Base-by-base conservation (phyloP, 768 basidiomycete genomes). In the Agrocybe praecox region DNA sequence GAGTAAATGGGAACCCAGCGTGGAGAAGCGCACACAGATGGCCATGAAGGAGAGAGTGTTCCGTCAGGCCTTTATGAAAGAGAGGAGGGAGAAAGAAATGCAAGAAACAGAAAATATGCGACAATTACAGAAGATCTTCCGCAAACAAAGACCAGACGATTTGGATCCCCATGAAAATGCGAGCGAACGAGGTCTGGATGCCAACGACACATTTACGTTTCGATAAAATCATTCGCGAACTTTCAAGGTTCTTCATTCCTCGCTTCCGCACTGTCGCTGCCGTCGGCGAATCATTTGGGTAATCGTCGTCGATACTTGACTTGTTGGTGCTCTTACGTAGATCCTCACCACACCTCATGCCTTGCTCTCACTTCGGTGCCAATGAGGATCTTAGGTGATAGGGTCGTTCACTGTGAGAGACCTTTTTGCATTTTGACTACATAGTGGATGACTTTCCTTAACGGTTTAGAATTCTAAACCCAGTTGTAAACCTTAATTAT, bases 1-100 rank as follows among this genome's bases (percentile, higher is more conserved):
- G 74, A 89, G 88, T 70, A 84, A 77, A 60, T 94, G 88, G 85
- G 76, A 80, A 67, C 87, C 89, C 22, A 73, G 79, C 49, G 72
- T 69, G 62, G 85, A 84, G 72, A 77, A 79, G 72, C 77, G 77
- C 62, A 71, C 74, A 22, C 74, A 74, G 62, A 60, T 85, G 58
- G 78, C 76, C 55, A 77, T 79, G 64, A 76, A 75, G 62, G 85
- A 87, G 71, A 76, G 82, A 62, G 66, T 71, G 64, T 64, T 65
- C 52, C 78, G 75, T 64, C 72, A 72, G 60, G 76, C 76, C 49
- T 69, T 71, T 57, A 69, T 75, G 47, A 61, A 68, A 61, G 60
- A 72, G 57, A 76, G 62, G 58, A 72, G 73, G 62, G 62, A 77
- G 61, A 77, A 75, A 64, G 81, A 72, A 56, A 54, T 63, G 52